phyloP scores from a whole-genome alignment of 2,329 filamentous ascomycete genomes.

The Botrytis fabae region DNA sequence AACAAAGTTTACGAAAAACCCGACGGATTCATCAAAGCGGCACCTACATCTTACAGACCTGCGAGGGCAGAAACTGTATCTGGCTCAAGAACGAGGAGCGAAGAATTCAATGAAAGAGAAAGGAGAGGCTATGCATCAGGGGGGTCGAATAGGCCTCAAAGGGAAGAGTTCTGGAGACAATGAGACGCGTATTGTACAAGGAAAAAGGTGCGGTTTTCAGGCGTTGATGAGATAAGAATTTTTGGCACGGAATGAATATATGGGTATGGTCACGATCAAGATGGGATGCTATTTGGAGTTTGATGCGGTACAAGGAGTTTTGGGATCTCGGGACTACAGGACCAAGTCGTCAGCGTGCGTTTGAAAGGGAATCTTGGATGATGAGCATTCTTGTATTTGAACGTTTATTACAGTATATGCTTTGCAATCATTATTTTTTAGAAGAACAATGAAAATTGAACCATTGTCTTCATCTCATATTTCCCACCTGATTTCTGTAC shows the following conservation, averaged over 20 bases:
- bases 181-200: not conserved
- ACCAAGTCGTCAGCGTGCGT: not conserved
- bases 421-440: not conserved
- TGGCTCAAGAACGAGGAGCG: not conserved
- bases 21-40: slow-evolving; percentile 2
- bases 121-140: slow-evolving; percentile 2
- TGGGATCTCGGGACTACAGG: not conserved
- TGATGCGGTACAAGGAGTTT: not conserved
- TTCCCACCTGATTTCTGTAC: not conserved
- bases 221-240: not conserved
- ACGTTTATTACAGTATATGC: not conserved
- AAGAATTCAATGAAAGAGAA: not conserved
- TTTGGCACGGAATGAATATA: not conserved
- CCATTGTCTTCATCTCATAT: not conserved
- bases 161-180: not conserved
- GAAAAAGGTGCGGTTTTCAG: not conserved
- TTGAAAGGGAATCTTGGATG: not conserved
- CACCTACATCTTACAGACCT: slow-evolving; percentile 1
- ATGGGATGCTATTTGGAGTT: not conserved
- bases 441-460: not conserved
- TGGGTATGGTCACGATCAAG: not conserved
- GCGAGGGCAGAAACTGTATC: not conserved
- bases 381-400: not conserved
- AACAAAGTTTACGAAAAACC: slow-evolving; percentile 11
- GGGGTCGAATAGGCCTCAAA: not conserved